Base-by-base conservation (phyloP, 495 filamentous ascomycete genomes). In the Bathelium albidoporum region DNA sequence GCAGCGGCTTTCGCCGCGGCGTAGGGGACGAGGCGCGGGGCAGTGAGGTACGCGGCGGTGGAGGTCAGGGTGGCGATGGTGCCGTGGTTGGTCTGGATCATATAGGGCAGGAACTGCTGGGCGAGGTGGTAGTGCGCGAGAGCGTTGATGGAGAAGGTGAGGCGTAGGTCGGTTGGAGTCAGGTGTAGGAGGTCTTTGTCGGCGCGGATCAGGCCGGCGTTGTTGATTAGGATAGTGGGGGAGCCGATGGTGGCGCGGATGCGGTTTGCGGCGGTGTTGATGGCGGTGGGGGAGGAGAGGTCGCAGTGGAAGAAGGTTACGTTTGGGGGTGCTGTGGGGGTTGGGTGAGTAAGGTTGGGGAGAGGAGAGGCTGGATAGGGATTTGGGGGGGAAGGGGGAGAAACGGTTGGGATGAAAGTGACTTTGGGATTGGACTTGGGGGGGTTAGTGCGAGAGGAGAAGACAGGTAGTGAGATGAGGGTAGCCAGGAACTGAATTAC, bases 1-100 rank as follows among this genome's bases (percentile, higher is more conserved):
- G 84, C 80, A 0, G 86, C 88, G 0, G 88, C 83, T 76, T 91
- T 91, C 59, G 79, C 80, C 7, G 83, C 81, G 1, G 76, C 79
- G 74, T 91, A 91, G 70, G 87, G 85, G 24, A 85, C 81, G 81
- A 89, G 84, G 72, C 80, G 80, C 3, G 87, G 83, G 14, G 85
- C 78, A 0, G 80, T 77, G 2, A 83, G 66, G 74, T 82, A 87
- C 0, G 80, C 80, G 0, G 86, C 85, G 59, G 82, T 75, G 22
- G 78, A 82, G n/a, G 87, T 83, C 20, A 91, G 81, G 0, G 87
- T 91, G 10, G 90, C 84, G 18, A 90, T 74, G 80, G 87, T 88
- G 60, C 88, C 88, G 73, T 90, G 87, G 76, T 90, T 85, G 5
- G 58, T 55, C 43, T 73, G 64, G 49, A 87, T 71, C 79, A 90